phyloP scores from a whole-genome alignment of 805 yeast genomes.

The Metschnikowia bowlesiae region DNA sequence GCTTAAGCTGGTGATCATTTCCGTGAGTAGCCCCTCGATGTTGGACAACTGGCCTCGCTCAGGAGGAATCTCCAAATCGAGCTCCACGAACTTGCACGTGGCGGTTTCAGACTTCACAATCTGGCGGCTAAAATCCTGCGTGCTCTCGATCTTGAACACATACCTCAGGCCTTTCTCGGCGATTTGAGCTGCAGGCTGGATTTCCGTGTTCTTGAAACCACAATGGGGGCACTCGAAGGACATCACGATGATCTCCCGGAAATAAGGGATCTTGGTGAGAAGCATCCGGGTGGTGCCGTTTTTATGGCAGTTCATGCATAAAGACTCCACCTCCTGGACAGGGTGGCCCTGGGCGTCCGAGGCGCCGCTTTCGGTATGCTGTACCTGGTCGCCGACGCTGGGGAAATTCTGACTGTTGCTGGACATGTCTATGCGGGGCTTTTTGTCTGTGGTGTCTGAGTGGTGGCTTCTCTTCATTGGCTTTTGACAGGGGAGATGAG shows the following conservation, averaged over 20 bases:
- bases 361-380: slow-evolving; percentile 49
- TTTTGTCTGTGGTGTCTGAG: slow-evolving; percentile 9
- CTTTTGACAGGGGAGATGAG: background rate
- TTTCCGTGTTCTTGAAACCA: slow-evolving; percentile 82
- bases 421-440: slow-evolving; percentile 13
- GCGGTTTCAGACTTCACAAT: slow-evolving; percentile 89
- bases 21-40: slow-evolving; percentile 81
- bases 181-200: slow-evolving; percentile 92
- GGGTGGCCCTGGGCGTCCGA: slow-evolving; percentile 91
- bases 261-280: slow-evolving; percentile 85
- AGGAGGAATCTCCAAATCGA: slow-evolving; percentile 93
- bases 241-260: slow-evolving; percentile 87
- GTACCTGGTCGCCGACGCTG: slow-evolving; percentile 29
- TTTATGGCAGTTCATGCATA: slow-evolving; percentile 93
- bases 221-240: slow-evolving; percentile 96
- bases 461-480: slow-evolving; percentile 14
- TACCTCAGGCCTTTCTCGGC: slow-evolving; percentile 84
- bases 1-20: slow-evolving; percentile 76
- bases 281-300: slow-evolving; percentile 80
- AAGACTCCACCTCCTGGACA: slow-evolving; percentile 89
- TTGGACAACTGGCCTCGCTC: slow-evolving; percentile 91
- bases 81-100: slow-evolving; percentile 69
- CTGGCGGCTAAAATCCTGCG: slow-evolving; percentile 80
- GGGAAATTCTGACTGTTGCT: slow-evolving; percentile 14
- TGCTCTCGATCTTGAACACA: slow-evolving; percentile 59